A percentile compares a stretch with the other conserved stretches of the same genome.
phyloP scores from a whole-genome alignment of 805 yeast species.

The Kazachstania bromeliacearum region DNA sequence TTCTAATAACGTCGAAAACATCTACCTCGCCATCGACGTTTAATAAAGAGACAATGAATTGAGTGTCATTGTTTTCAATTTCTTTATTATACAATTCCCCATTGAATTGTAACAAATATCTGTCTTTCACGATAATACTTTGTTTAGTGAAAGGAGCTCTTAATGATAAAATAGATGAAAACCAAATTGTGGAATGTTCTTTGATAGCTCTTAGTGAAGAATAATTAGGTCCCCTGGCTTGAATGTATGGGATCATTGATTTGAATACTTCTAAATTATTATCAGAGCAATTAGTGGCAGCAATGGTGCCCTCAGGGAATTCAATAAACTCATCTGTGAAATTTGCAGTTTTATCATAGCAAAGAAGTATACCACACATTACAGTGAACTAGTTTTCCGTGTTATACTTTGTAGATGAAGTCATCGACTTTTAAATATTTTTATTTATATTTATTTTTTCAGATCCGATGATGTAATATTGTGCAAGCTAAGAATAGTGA shows the following conservation, averaged over 20 bases:
- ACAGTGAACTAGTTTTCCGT: too few relatives aligned
- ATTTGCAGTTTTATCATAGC: slow-evolving; percentile 11
- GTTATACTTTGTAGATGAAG: too few relatives aligned
- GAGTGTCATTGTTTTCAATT: slow-evolving; percentile 55
- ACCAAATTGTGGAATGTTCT: slow-evolving; percentile 25
- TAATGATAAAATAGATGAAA: slow-evolving; percentile 71
- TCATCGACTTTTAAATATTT: too few relatives aligned
- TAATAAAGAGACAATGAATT: slow-evolving; percentile 37
- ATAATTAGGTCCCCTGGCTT: slow-evolving; percentile 60
- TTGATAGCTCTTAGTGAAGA: slow-evolving; percentile 22
- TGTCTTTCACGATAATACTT: slow-evolving; percentile 38
- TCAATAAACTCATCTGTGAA: slow-evolving; percentile 11
- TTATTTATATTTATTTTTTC: too few relatives aligned
- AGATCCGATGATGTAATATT: neutral
- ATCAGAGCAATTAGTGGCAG: slow-evolving; percentile 1
- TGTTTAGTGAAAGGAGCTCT: slow-evolving; percentile 73
- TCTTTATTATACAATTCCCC: slow-evolving; percentile 77
- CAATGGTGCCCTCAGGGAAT: slow-evolving; percentile 9
- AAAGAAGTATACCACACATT: slow-evolving; percentile 53
- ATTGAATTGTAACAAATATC: slow-evolving; percentile 62
- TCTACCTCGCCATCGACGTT: slow-evolving; percentile 22
- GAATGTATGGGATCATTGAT: slow-evolving; percentile 35
- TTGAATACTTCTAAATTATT: slow-evolving; percentile 21
- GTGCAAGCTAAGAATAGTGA: too few relatives aligned
- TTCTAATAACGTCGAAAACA: slow-evolving; percentile 34